A percentile compares a stretch with the other conserved stretches of the same genome.
Evolutionary conservation across 768 basidiomycete species (phyloP).

Genomic region (Butyriboletus loyo): DNA sequence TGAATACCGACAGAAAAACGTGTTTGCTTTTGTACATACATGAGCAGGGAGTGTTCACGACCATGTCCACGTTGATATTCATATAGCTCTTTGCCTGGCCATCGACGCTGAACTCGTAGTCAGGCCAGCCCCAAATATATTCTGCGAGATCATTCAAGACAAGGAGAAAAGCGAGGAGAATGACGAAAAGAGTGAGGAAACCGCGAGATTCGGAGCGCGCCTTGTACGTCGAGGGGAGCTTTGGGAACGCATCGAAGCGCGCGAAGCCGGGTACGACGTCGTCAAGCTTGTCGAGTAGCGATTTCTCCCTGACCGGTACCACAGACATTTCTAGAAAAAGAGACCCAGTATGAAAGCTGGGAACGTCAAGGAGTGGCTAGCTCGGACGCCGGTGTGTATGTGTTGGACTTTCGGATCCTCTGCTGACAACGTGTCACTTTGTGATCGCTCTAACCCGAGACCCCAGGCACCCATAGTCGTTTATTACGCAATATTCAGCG

Average conservation of each 20-base stretch:
- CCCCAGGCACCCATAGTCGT: slow-evolving; percentile 11
- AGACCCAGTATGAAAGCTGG: not conserved
- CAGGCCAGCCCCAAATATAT: slow-evolving; percentile 92
- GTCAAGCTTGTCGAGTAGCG: slow-evolving; percentile 64
- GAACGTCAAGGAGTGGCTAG: not conserved
- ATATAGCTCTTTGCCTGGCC: slow-evolving; percentile 54
- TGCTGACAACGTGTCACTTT: slow-evolving; percentile 14
- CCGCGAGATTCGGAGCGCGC: slow-evolving; percentile 76
- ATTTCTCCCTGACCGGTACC: slow-evolving; percentile 10
- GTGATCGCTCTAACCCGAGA: not conserved
- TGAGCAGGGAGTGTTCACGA: slow-evolving; percentile 89
- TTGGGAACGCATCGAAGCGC: slow-evolving; percentile 84
- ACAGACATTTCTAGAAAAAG: slow-evolving; percentile 9
- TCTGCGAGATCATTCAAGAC: slow-evolving; percentile 88
- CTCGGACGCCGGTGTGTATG: not conserved
- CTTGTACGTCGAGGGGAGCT: slow-evolving; percentile 80
- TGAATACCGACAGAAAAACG: not conserved
- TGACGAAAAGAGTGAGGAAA: slow-evolving; percentile 73
- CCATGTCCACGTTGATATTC: slow-evolving; percentile 88
- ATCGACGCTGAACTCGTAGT: slow-evolving; percentile 88
- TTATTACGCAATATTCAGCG: slow-evolving; percentile 20
- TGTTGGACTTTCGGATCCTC: not conserved
- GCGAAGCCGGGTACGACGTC: slow-evolving; percentile 54
- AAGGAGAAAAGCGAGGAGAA: slow-evolving; percentile 63
- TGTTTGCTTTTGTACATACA: slow-evolving; percentile 54